phyloP scores from a whole-genome alignment of 1,284 basidiomycete species.

The Cutaneotrichosporon cyanovorans region DNA sequence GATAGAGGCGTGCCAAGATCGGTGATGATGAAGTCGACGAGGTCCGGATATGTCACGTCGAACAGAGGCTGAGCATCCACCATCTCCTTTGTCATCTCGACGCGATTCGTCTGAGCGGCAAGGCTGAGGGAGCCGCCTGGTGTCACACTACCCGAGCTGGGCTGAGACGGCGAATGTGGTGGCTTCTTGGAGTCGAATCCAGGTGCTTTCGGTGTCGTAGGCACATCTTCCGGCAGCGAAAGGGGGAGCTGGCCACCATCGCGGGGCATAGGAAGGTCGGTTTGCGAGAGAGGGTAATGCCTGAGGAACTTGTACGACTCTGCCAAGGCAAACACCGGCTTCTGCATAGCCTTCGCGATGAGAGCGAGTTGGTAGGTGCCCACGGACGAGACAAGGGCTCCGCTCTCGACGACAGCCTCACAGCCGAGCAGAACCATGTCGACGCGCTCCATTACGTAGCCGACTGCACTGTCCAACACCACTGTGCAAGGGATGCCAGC shows the following conservation, averaged over 20 bases:
- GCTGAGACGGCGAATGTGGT: neutral
- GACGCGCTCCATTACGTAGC: constrained; percentile 91
- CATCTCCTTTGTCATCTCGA: constrained; percentile 45
- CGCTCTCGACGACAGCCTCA: constrained; percentile 94
- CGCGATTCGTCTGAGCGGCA: neutral
- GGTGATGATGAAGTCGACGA: constrained; percentile 47
- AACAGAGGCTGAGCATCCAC: constrained; percentile 46
- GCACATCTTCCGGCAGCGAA: constrained; percentile 21
- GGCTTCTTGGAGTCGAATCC: neutral
- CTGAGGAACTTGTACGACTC: constrained; percentile 99
- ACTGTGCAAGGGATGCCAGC: constrained; percentile 91
- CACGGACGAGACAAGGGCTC: constrained; percentile 55
- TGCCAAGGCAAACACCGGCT: constrained; percentile 93
- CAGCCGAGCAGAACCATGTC: constrained; percentile 94
- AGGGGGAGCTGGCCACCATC: constrained; percentile 17
- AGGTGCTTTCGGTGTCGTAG: neutral
- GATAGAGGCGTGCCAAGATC: constrained; percentile 42
- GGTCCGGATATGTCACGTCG: constrained; percentile 47
- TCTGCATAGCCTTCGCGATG: constrained; percentile 86
- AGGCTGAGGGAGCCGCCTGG: neutral
- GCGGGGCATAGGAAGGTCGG: constrained; percentile 65
- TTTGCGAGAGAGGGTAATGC: constrained; percentile 91
- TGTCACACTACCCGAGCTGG: neutral
- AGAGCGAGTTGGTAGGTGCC: constrained; percentile 96
- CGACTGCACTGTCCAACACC: constrained; percentile 90